Base-by-base conservation (phyloP, 306 rosid genomes). In the Cicer judaicum region DNA sequence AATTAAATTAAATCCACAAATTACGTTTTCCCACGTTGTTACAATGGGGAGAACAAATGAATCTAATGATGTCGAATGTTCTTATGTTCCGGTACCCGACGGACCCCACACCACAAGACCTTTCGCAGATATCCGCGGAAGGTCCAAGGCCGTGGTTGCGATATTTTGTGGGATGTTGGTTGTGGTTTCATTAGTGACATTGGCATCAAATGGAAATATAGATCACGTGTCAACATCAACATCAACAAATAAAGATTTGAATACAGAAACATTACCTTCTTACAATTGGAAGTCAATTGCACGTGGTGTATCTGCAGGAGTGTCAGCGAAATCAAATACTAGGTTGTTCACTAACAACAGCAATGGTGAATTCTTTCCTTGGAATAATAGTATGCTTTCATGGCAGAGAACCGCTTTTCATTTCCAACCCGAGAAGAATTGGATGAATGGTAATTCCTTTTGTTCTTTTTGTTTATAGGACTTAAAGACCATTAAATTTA, bases 391-490 rank as follows among this genome's bases (percentile, higher is more conserved):
- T 44, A 85, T 93, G 91, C 46, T 93, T 40, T 89, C 96, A 0
- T 93, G 98, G 98, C 98, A 93, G 84, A 88, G 98, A 80, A 93
- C 92, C 0, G 87, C 97, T 36, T 93, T 53, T 73, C 98, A 93
- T 81, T 93, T 93, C 73, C 98, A 93, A 75, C 98, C 98, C 0
- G 87, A 91, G 73, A 85, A 83, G 80, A 93, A 93, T 80, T 91
- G 98, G 98, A 91, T 91, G 98, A 93, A 93, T 59, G 98, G 98
- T 91, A 84, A 11, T 12, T 24, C 34, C 4, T 21, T 21, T 21
- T 21, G 29, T 21, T 21, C 3, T 19, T 21, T 21, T 21, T 21
- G 24, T 21, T 21, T 21, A 21, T 21, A 21, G 2, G 2, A 2
- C 24, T 0, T 21, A 21, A 21, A 21, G 24, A 21, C 24, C 24